Evolutionary conservation across 2,329 filamentous ascomycete genomes (phyloP).

Genomic region (Lanzia echinophila): DNA sequence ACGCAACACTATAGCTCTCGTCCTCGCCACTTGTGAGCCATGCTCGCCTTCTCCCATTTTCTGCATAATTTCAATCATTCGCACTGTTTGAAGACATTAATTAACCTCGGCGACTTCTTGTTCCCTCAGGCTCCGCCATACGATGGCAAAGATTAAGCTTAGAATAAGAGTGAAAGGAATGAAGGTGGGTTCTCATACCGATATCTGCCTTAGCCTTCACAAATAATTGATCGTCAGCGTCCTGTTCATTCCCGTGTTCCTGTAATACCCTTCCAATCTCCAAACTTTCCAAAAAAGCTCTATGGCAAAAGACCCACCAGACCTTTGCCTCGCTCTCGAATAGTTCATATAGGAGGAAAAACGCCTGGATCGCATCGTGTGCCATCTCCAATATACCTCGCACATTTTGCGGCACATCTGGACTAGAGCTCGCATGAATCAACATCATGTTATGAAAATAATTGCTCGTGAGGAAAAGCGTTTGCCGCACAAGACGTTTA

Average conservation of each 20-base stretch:
- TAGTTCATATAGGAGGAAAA: conserved; percentile 65
- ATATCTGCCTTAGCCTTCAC: conserved; percentile 55
- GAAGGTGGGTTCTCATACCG: conserved; percentile 36
- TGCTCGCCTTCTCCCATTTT: conserved; percentile 48
- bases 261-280: conserved; percentile 58
- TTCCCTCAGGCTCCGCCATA: neutral
- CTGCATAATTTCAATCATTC: conserved; percentile 60
- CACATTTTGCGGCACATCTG: conserved; percentile 56
- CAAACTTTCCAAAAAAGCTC: conserved; percentile 69
- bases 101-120: neutral
- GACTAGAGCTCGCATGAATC: conserved; percentile 63
- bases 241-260: conserved; percentile 42
- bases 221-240: conserved; percentile 49
- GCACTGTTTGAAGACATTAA: conserved; percentile 33
- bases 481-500: conserved; percentile 64
- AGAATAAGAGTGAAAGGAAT: neutral
- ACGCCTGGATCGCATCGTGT: conserved; percentile 65
- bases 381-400: conserved; percentile 67
- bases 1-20: conserved; percentile 51
- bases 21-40: conserved; percentile 52
- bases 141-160: neutral
- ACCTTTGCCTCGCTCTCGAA: conserved; percentile 67
- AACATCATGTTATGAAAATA: conserved; percentile 81
- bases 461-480: conserved; percentile 72
- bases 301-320: conserved; percentile 81